Evolutionary conservation across 441 rosid species (phyloP), one percentile per base, ranked within the genome.

Genomic region (Omphalea diandra): DNA sequence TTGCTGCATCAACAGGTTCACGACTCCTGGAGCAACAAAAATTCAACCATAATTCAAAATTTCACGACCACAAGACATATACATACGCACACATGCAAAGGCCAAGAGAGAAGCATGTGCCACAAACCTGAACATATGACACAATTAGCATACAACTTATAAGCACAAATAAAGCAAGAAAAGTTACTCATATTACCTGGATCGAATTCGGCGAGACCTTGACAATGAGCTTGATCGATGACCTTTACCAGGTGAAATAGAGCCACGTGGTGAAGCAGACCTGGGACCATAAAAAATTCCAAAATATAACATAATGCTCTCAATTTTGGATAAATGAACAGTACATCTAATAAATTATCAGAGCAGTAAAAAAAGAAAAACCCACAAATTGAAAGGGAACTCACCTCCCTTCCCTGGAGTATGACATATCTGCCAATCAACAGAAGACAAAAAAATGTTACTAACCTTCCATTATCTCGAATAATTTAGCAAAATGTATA

Each of bases 321-420:
- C 29, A 67, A 17, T 46, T 24, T 1, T 10, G 44, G 43, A 44
- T 27, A 66, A 7, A 36, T 35, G 22, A 27, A 38, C 20, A 38
- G n/a, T 41, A 20, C 15, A 4, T n/a, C n/a, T 15, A 22, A 33
- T 15, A 36, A 43, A 15, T 14, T 9, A 27, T 22, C 24, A 2
- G 9, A 22, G 46, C 8, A 40, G 38, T 2, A 15, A 22, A 11
- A 31, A 31, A 15, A 10, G 14, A 17, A n/a, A n/a, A n/a, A n/a
- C n/a, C 3, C 24, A 40, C 3, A n/a, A 53, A 29, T 53, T 8
- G 7, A 24, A 26, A 4, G 17, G 47, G 1, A 38, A 60, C 83
- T 77, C 35, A 79, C 88, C 84, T 86, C 73, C 76, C 81, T 75
- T 79, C 83, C 78, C 86, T 80, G 52, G 82, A 66, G 77, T 71